These are phyloP conservation scores for Beauveria bassiana DNA, from an alignment of 2,329 filamentous ascomycete genomes.

Conservation along the genomic window DNA sequence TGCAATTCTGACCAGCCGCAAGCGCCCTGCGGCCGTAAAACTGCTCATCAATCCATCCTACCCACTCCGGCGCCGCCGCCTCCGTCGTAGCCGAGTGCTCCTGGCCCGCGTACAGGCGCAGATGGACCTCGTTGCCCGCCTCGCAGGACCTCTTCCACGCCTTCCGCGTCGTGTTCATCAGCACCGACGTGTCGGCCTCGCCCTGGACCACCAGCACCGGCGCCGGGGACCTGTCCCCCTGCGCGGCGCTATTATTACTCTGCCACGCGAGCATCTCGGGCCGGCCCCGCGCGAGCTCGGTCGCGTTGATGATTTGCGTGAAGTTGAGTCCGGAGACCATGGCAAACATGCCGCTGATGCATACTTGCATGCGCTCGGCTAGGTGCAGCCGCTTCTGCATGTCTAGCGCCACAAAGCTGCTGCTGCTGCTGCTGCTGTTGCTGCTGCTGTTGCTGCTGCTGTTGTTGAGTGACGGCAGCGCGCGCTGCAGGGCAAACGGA, in stretches of 20 bases:
- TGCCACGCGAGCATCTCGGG: slow-evolving; percentile 8
- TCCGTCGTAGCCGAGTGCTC: slow-evolving; percentile 7
- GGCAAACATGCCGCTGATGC: slow-evolving; percentile 10
- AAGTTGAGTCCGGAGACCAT: neutral
- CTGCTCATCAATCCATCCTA: slow-evolving; percentile 4
- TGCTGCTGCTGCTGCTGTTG: too few relatives aligned
- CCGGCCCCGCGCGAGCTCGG: neutral
- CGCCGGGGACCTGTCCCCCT: slow-evolving; percentile 6
- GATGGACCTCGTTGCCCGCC: slow-evolving; percentile 11
- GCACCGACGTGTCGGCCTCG: slow-evolving; percentile 10
- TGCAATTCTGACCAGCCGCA: neutral
- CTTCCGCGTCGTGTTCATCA: neutral
- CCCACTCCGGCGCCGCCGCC: slow-evolving; percentile 6
- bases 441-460: too few relatives aligned
- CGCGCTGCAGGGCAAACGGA: neutral
- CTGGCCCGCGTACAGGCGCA: slow-evolving; percentile 7
- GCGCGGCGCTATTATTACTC: neutral
- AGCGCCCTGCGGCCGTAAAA: neutral
- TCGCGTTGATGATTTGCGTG: neutral
- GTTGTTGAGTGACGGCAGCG: neutral
- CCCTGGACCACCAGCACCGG: slow-evolving; percentile 14
- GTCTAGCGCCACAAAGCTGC: neutral
- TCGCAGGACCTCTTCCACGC: slow-evolving; percentile 7
- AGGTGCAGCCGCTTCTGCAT: slow-evolving; percentile 6
- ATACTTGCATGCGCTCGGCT: slow-evolving; percentile 9